A percentile compares a stretch with the other conserved stretches of the same genome.
Evolutionary conservation across 139 green algal species (phyloP).

Genomic region (Microglena sp.): DNA sequence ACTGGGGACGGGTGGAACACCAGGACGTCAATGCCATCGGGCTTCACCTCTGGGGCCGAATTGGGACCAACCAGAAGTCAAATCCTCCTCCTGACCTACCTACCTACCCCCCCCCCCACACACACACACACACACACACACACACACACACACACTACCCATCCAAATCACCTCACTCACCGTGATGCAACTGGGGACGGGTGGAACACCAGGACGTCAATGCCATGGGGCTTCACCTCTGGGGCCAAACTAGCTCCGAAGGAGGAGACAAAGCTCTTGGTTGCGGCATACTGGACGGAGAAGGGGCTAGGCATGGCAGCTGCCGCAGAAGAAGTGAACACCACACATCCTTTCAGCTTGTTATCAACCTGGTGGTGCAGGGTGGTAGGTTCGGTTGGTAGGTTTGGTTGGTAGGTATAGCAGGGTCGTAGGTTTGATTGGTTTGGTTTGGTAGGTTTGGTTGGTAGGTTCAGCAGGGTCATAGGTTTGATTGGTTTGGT

Average conservation of each 20-base stretch:
- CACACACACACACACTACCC: slow-evolving; percentile 31
- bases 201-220: slow-evolving; percentile 92
- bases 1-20: slow-evolving; percentile 91
- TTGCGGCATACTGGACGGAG: slow-evolving; percentile 29
- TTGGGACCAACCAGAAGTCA: too few species aligned
- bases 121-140: too few species aligned
- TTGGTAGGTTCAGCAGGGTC: too few species aligned
- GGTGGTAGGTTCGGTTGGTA: too few species aligned
- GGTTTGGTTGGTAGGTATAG: too few species aligned
- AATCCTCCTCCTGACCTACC: too few species aligned
- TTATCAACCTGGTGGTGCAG: slow-evolving; percentile 7
- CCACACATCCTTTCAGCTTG: slow-evolving; percentile 73
- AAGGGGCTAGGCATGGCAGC: slow-evolving; percentile 82
- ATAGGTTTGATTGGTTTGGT: too few species aligned
- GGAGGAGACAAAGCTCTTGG: slow-evolving; percentile 69
- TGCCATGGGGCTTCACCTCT: slow-evolving; percentile 65
- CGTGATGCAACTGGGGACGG: slow-evolving; percentile 83
- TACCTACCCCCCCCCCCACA: too few species aligned
- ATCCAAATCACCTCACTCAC: slow-evolving; percentile 35
- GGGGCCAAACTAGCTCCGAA: slow-evolving; percentile 80
- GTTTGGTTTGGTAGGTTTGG: too few species aligned
- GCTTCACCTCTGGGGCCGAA: too few species aligned
- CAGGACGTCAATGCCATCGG: slow-evolving; percentile 82
- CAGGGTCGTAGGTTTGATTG: too few species aligned
- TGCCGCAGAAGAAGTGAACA: slow-evolving; percentile 80